Conservation (phyloP, 2,329 filamentous ascomycete genomes). For the Cladophialophora yegresii region DNA sequence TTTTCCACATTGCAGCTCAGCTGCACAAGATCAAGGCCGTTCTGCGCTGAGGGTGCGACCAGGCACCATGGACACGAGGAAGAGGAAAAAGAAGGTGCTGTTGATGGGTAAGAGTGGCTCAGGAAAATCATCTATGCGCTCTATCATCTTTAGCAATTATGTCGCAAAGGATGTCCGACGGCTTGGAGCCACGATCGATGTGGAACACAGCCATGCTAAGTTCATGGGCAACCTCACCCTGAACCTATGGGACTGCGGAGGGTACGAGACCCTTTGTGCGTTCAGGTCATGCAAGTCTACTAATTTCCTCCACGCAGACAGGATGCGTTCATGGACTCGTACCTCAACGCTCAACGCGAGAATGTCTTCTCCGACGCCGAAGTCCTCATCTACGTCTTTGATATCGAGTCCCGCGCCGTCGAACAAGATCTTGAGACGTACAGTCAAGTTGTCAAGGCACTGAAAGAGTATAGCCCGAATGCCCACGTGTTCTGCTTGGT, state of each 20-base stretch:
- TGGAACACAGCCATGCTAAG: slow-evolving; percentile 97
- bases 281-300: not conserved
- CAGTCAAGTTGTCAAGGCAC: slow-evolving; percentile 81
- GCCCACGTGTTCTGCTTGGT: slow-evolving; percentile 92
- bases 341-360: slow-evolving; percentile 89
- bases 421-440: slow-evolving; percentile 92
- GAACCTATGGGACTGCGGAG: slow-evolving; percentile 98
- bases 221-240: slow-evolving; percentile 97
- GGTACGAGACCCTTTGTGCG: slow-evolving; percentile 50
- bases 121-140: slow-evolving; percentile 97
- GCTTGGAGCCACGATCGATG: slow-evolving; percentile 93
- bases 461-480: slow-evolving; percentile 77
- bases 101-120: slow-evolving; percentile 96
- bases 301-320: slow-evolving; percentile 59
- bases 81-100: slow-evolving; percentile 82
- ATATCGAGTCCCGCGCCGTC: slow-evolving; percentile 94
- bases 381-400: slow-evolving; percentile 98
- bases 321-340: slow-evolving; percentile 98
- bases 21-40: not conserved
- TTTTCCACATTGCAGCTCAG: not conserved
- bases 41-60: not conserved
- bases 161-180: slow-evolving; percentile 92
- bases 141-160: slow-evolving; percentile 99
- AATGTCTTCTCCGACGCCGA: slow-evolving; percentile 87
- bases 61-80: slow-evolving; percentile 47